phyloP scores from a whole-genome alignment of 2,329 filamentous ascomycete genomes.

The Fusarium sp. region DNA sequence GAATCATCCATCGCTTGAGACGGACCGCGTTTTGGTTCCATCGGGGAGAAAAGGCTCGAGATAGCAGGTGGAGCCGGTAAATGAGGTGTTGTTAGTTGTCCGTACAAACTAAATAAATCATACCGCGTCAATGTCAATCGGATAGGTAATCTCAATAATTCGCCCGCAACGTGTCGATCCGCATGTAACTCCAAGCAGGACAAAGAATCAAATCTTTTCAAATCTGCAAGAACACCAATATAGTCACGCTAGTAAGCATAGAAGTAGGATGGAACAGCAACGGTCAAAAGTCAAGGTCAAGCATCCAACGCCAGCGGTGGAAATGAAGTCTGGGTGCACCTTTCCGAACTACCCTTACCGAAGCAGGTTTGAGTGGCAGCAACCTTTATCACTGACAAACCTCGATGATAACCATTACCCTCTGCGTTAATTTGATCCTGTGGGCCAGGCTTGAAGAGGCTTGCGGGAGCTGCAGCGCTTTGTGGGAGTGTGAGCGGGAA shows the following conservation, averaged over 20 bases:
- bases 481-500: conserved; percentile 19
- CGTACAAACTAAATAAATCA: conserved; percentile 3
- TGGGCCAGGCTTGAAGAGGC: conserved; percentile 16
- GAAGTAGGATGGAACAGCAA: conserved; percentile 13
- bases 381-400: conserved; percentile 21
- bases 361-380: conserved; percentile 14
- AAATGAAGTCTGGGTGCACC: conserved; percentile 44
- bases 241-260: not conserved
- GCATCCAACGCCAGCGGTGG: conserved; percentile 33
- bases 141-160: not conserved
- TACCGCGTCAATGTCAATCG: not conserved
- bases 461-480: conserved; percentile 13
- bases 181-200: not conserved
- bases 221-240: conserved; percentile 12
- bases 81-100: conserved; percentile 22
- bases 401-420: conserved; percentile 9
- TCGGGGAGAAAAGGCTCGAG: conserved; percentile 2
- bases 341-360: conserved; percentile 16
- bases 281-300: not conserved
- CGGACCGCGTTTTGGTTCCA: conserved; percentile 5
- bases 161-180: conserved; percentile 4
- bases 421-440: conserved; percentile 1
- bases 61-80: conserved; percentile 15
- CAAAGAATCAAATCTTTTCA: not conserved
- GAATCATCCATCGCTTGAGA: conserved; percentile 9